Conservation (phyloP, 352 stramenopile species). For the Pythium monospermum region DNA sequence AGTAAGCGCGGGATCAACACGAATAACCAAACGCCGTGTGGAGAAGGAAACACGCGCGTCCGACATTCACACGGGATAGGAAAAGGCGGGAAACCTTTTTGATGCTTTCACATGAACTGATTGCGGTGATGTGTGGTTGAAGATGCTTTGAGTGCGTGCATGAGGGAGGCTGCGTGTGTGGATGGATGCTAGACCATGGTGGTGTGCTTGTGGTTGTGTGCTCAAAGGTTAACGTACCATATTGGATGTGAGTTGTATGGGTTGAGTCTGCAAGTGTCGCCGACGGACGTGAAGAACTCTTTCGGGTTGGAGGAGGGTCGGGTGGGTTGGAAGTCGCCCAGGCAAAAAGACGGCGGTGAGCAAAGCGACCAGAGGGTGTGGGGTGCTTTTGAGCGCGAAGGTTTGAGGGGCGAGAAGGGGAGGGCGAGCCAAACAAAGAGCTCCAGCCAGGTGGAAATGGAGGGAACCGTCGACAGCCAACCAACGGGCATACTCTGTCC, state of each 20-base stretch:
- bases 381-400: too few relatives aligned
- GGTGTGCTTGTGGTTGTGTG: slow-evolving; percentile 1
- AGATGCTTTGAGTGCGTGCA: too few relatives aligned
- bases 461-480: slow-evolving; percentile 27
- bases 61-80: too few relatives aligned
- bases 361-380: slow-evolving; percentile 13
- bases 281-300: slow-evolving; percentile 5
- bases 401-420: background rate
- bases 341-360: slow-evolving; percentile 6
- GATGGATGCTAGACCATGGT: too few relatives aligned
- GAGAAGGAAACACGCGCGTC: too few relatives aligned
- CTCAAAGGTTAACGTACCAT: slow-evolving; percentile 18
- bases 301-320: slow-evolving; percentile 9
- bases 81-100: too few relatives aligned
- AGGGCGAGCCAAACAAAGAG: background rate
- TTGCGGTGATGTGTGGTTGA: too few relatives aligned
- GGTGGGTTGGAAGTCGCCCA: slow-evolving; percentile 7
- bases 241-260: slow-evolving; percentile 21
- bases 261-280: slow-evolving; percentile 26
- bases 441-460: too few relatives aligned
- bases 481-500: slow-evolving; percentile 15
- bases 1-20: too few relatives aligned
- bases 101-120: too few relatives aligned
- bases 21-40: too few relatives aligned
- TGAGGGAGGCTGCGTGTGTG: too few relatives aligned